Conservation (phyloP, 495 filamentous ascomycete species). For the Penicillium parvum region DNA sequence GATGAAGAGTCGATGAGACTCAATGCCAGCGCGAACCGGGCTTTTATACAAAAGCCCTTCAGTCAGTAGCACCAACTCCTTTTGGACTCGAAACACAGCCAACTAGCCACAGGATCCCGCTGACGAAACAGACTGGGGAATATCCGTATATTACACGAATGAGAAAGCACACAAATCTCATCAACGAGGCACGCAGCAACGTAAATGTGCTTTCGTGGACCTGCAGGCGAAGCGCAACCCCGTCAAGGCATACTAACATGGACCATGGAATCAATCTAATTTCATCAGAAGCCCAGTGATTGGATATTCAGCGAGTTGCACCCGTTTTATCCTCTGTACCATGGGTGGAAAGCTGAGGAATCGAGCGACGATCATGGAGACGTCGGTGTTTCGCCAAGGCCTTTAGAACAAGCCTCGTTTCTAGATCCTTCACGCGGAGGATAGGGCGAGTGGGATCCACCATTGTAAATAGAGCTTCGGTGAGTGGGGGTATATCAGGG, state of each 20-base stretch:
- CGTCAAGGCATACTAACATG: neutral
- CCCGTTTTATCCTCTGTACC: neutral
- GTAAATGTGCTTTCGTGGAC: too few relatives aligned
- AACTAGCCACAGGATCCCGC: too few relatives aligned
- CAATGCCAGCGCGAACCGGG: too few relatives aligned
- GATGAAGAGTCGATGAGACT: too few relatives aligned
- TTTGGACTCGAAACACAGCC: too few relatives aligned
- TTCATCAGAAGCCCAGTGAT: neutral
- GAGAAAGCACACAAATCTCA: too few relatives aligned
- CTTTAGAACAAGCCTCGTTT: neutral
- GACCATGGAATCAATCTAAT: neutral
- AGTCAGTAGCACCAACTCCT: too few relatives aligned
- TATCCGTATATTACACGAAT: too few relatives aligned
- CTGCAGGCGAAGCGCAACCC: constrained; percentile 3
- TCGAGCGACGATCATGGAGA: constrained; percentile 1
- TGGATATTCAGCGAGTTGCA: too few relatives aligned
- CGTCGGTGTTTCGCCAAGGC: constrained; percentile 1
- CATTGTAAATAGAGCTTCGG: neutral
- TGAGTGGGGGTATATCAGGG: constrained; percentile 1
- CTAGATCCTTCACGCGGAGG: constrained; percentile 3
- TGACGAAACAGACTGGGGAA: too few relatives aligned
- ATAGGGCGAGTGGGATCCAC: neutral
- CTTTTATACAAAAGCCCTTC: too few relatives aligned
- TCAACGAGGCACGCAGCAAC: too few relatives aligned
- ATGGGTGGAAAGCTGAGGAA: neutral